These are phyloP conservation scores for Moniliella sp. DNA, from an alignment of 1,284 basidiomycete genomes.

Conservation along the genomic window DNA sequence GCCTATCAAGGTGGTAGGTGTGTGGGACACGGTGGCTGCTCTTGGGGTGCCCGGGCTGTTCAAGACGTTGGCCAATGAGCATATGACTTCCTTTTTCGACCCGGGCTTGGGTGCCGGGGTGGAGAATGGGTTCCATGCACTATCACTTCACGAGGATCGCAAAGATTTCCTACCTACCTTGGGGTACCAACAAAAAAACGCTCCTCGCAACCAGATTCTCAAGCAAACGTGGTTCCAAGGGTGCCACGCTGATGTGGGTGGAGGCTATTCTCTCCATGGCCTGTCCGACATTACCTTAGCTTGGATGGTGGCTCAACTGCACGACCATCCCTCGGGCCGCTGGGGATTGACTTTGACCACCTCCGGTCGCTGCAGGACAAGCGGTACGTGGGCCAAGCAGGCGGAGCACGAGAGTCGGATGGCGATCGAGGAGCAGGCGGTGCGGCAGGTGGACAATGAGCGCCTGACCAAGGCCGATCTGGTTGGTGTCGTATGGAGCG, in stretches of 20 bases:
- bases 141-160: constrained; percentile 20
- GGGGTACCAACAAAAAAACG: constrained; percentile 10
- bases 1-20: constrained; percentile 15
- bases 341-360: constrained; percentile 1
- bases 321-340: constrained; percentile 4
- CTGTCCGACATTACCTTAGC: constrained; percentile 7
- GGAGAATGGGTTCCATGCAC: constrained; percentile 21
- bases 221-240: constrained; percentile 2
- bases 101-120: constrained; percentile 20
- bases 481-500: constrained; percentile 5
- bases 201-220: constrained; percentile 1
- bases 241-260: constrained; percentile 1
- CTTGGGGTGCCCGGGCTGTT: constrained; percentile 12
- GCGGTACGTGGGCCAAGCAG: constrained; percentile 3
- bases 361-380: constrained; percentile 2
- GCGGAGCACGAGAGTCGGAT: constrained; percentile 1
- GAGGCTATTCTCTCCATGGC: constrained; percentile 1
- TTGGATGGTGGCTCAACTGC: constrained; percentile 23
- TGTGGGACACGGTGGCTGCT: constrained; percentile 15
- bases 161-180: constrained; percentile 22
- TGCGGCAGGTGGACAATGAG: constrained; percentile 1
- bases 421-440: background rate
- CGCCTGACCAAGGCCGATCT: background rate
- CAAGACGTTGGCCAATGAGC: constrained; percentile 7
- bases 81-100: constrained; percentile 23